These are phyloP conservation scores for Xylariaceae sp. DNA, from an alignment of 2,329 filamentous ascomycete species.

Conservation along the genomic window DNA sequence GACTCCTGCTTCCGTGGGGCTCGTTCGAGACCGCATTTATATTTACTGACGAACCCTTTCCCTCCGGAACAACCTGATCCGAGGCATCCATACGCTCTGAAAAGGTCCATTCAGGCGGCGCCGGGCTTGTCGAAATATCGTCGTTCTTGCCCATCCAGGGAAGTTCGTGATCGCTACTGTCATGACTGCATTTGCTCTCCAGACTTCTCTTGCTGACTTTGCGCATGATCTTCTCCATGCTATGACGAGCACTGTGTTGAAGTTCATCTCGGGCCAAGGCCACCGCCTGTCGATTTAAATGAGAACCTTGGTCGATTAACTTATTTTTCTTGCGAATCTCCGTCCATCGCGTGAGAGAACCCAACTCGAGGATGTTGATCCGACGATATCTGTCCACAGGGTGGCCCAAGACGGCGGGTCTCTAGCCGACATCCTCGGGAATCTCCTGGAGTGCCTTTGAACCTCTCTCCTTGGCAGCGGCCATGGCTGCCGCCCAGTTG, in stretches of 20 bases:
- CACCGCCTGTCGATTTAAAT: slow-evolving; percentile 36
- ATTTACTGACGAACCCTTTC: slow-evolving; percentile 22
- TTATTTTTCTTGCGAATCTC: slow-evolving; percentile 63
- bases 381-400: slow-evolving; percentile 64
- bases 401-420: slow-evolving; percentile 66
- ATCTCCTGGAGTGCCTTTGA: slow-evolving; percentile 33
- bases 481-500: slow-evolving; percentile 41
- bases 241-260: slow-evolving; percentile 29
- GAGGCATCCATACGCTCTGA: slow-evolving; percentile 37
- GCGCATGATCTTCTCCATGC: slow-evolving; percentile 32
- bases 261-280: slow-evolving; percentile 33
- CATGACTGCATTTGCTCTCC: slow-evolving; percentile 30
- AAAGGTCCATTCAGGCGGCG: slow-evolving; percentile 22
- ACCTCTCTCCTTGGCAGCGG: slow-evolving; percentile 31
- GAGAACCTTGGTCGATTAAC: slow-evolving; percentile 46
- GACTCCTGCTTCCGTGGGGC: slow-evolving; percentile 13
- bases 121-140: slow-evolving; percentile 10
- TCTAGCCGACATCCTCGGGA: slow-evolving; percentile 58
- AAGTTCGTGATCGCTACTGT: slow-evolving; percentile 30
- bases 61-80: slow-evolving; percentile 38
- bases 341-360: slow-evolving; percentile 64
- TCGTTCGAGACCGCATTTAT: slow-evolving; percentile 14
- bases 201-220: slow-evolving; percentile 36
- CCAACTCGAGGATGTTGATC: slow-evolving; percentile 69
- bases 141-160: slow-evolving; percentile 13